Base-by-base conservation (phyloP, 495 filamentous ascomycete genomes). In the Oidiodendron maius region DNA sequence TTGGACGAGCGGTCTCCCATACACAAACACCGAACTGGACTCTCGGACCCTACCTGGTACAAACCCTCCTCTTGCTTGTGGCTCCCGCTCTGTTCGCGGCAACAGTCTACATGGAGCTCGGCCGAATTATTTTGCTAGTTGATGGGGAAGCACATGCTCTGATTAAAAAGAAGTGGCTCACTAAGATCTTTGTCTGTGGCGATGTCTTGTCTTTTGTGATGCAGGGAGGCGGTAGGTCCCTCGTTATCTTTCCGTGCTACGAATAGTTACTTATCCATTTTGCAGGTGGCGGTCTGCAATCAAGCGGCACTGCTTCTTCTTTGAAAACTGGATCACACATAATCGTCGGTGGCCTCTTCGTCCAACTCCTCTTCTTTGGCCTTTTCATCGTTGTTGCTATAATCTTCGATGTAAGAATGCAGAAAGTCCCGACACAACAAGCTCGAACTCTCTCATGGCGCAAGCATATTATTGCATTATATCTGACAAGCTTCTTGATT, bases 51-150 rank as follows among this genome's bases (percentile, higher is more conserved):
- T 81, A 74, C 48, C 54, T 72, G 22, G 64, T 69, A 36, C 71
- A 76, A 51, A 64, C 63, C 4, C 54, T 68, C 9, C 50, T 74
- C 8, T 53, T 75, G 4, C 61, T 76, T 1, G 48, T 77, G 9
- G 72, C 70, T 0, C 74, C 73, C 9, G 71, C 73, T 0, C 60
- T 76, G 5, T 72, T 69, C 50, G 71, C 74, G 5, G 74, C 73
- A 0, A 67, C 65, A 1, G 74, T 77, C 37, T 75, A 78, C 53
- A 78, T 76, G 73, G 61, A 64, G 18, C 60, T 76, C 1, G 73
- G 66, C 0, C 67, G 74, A 2, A 56, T 77, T 3, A 69, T 76
- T 17, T 32, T 49, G 8, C 21, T 56, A 1, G 52, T 65, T 8
- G 60, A 71, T 23, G 76, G 66, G 16, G 73, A 76, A 16, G 3